Conservation (phyloP, 352 stramenopile genomes). For the Thraustotheca clavata region DNA sequence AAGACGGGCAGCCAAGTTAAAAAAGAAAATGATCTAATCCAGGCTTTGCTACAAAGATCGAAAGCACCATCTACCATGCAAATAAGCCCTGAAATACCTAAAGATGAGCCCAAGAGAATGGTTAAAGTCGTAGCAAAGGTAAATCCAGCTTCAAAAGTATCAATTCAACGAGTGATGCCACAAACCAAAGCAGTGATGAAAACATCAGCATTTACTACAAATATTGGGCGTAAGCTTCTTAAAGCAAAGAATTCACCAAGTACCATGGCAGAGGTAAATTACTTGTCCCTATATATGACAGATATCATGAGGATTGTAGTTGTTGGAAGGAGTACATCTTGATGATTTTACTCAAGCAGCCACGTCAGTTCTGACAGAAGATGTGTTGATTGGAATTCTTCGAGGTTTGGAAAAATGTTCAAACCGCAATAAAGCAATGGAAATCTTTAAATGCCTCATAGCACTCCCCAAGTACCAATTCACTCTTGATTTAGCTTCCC, state of each 20-base stretch:
- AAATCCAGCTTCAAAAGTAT: too few relatives aligned
- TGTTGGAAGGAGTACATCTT: neutral
- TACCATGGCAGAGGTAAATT: constrained; percentile 7
- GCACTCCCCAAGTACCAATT: neutral
- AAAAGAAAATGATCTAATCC: too few relatives aligned
- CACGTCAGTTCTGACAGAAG: neutral
- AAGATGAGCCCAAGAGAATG: too few relatives aligned
- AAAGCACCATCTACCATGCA: too few relatives aligned
- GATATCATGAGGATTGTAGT: neutral
- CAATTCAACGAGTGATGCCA: too few relatives aligned
- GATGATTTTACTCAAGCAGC: neutral
- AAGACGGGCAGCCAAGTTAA: too few relatives aligned
- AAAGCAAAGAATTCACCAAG: neutral
- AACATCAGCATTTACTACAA: neutral
- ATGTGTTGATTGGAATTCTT: neutral
- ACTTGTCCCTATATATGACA: neutral
- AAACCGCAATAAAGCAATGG: neutral
- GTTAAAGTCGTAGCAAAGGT: too few relatives aligned
- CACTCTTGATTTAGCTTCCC: constrained; percentile 1
- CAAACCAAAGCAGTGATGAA: neutral
- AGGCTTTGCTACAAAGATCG: too few relatives aligned
- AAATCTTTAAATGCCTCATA: neutral
- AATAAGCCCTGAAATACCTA: too few relatives aligned
- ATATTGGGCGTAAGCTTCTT: neutral
- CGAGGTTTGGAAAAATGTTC: neutral